Evolutionary conservation across 2,329 filamentous ascomycete species (phyloP).

Genomic region (Cercospora beticola): DNA sequence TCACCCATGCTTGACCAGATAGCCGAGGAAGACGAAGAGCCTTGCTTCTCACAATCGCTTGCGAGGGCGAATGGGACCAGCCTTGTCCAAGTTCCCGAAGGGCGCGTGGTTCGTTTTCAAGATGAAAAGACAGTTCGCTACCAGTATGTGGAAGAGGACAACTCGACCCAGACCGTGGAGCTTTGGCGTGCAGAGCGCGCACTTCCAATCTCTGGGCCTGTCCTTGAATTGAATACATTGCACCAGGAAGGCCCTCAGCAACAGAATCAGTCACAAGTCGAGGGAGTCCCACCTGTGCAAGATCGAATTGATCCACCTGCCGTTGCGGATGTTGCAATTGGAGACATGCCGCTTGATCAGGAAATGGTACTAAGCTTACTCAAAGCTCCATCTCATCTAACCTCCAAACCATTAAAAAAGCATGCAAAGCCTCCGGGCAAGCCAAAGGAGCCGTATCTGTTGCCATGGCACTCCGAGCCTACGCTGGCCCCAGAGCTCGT

Average conservation of each 20-base stretch:
- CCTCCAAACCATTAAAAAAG: background rate
- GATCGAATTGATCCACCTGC: background rate
- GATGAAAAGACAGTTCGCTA: background rate
- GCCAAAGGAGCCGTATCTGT: background rate
- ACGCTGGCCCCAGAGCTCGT: background rate
- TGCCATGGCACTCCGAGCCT: background rate
- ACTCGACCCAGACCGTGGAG: background rate
- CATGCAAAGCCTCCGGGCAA: background rate
- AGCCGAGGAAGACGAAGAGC: background rate
- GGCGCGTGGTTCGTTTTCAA: background rate
- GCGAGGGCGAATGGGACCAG: background rate
- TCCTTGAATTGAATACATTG: background rate
- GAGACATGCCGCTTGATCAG: background rate
- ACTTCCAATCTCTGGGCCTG: background rate
- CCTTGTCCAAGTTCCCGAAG: background rate
- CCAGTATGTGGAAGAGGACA: background rate
- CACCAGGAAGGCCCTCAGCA: background rate
- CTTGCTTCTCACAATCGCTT: background rate
- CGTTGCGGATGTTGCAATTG: background rate
- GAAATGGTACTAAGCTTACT: background rate
- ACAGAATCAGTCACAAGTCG: background rate
- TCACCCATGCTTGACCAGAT: background rate
- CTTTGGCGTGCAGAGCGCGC: background rate
- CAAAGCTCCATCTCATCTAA: background rate
- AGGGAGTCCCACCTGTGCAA: background rate